These are phyloP conservation scores for Aphanomyces astaci DNA, from an alignment of 352 stramenopile genomes.

Conservation along the genomic window DNA sequence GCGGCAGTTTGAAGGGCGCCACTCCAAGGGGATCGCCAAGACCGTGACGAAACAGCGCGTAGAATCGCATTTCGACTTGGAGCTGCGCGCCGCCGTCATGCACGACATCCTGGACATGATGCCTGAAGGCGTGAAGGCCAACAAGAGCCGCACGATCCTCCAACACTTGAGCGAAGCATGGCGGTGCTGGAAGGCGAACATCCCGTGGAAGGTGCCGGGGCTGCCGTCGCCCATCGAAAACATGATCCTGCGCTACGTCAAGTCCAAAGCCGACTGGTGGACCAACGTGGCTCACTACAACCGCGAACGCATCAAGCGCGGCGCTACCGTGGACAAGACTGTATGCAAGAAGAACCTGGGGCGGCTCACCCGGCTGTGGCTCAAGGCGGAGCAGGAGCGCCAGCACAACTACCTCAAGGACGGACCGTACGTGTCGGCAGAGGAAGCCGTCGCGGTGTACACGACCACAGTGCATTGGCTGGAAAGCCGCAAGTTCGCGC, in stretches of 20 bases:
- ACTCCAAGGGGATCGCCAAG: slow-evolving; percentile 98
- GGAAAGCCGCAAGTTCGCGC: slow-evolving; percentile 98
- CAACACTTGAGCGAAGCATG: slow-evolving; percentile 99
- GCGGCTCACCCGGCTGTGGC: slow-evolving; percentile 96
- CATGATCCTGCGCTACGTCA: slow-evolving; percentile 99
- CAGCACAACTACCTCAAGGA: slow-evolving; percentile 99
- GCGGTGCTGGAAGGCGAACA: slow-evolving; percentile 99
- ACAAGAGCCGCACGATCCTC: slow-evolving; percentile 98
- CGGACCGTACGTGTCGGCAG: slow-evolving; percentile 96
- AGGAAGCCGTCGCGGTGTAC: slow-evolving; percentile 99
- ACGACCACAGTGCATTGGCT: slow-evolving; percentile 99
- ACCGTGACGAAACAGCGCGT: slow-evolving; percentile 99
- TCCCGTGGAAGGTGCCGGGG: slow-evolving; percentile 99
- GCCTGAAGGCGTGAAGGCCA: slow-evolving; percentile 98
- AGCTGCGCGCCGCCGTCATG: slow-evolving; percentile 98
- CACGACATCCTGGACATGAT: slow-evolving; percentile 99
- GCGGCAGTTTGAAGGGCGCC: slow-evolving; percentile 98
- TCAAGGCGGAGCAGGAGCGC: slow-evolving; percentile 99
- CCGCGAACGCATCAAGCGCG: slow-evolving; percentile 98
- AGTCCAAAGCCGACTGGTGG: slow-evolving; percentile 97
- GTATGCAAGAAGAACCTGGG: slow-evolving; percentile 99
- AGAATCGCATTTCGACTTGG: slow-evolving; percentile 99
- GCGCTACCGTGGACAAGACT: slow-evolving; percentile 99
- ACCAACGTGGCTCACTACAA: slow-evolving; percentile 99
- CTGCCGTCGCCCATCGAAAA: slow-evolving; percentile 99